Base-by-base conservation (phyloP, 352 stramenopile genomes). In the Phytophthora boehmeriae region DNA sequence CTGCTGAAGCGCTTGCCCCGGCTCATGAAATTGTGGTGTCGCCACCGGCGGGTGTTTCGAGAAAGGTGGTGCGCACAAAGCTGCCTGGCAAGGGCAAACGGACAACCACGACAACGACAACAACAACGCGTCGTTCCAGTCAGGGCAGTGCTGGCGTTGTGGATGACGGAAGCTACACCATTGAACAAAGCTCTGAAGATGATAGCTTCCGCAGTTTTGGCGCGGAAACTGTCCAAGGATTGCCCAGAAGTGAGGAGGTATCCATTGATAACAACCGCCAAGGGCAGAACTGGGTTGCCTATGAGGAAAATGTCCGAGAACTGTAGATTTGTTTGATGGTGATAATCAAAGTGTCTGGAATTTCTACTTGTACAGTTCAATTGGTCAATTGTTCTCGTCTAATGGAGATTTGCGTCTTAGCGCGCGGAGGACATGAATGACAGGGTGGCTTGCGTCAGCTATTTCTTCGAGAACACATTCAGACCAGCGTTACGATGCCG, bases 61-160 rank as follows among this genome's bases (percentile, higher is more conserved):
- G 62, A 14, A 49, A 67, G n/a, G 51, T 67, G 32, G 43, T 66
- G 36, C 63, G 46, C 5, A 70, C 63, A 5, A 69, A 66, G 2
- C 25, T 70, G 38, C 28, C 56, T 36, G 8, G 19, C 6, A 70
- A 73, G 36, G 58, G 41, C 10, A 70, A 67, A 19, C 54, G 43
- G 19, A 66, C 47, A 14, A 60, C 38, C 0, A 65, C 47, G 4
- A 73, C 27, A 17, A 62, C 59, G 10, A 69, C 59, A 27, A 73
- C 53, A 4, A 69, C 52, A 23, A 49, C 51, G 8, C 44, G 57
- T n/a, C 58, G 53, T n/a, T 11, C 46, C n/a, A 44, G 48, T 4
- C 57, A 62, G 23, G 17, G 39, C n/a, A 66, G 54, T 48, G 20
- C 53, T 9, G 49, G 43, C n/a, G 20, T 43, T 10, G 62, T 30